These are phyloP conservation scores for Parasarocladium wereldwijsianum DNA, from an alignment of 2,329 filamentous ascomycete species.

Conservation along the genomic window DNA sequence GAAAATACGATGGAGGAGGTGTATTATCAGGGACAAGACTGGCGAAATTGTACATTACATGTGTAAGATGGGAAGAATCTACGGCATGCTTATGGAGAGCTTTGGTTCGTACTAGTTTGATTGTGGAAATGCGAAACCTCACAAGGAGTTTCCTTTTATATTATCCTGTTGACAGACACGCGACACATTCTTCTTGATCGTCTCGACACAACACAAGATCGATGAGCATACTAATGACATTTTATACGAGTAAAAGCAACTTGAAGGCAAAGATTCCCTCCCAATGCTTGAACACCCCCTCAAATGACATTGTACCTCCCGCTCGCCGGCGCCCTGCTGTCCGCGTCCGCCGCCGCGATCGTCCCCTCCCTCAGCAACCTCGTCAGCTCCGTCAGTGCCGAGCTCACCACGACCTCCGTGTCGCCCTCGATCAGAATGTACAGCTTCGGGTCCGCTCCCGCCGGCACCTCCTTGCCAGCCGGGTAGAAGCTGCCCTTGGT, in stretches of 20 bases:
- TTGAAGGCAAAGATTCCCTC: too few relatives aligned
- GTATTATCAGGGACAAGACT: too few relatives aligned
- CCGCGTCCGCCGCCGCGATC: constrained; percentile 75
- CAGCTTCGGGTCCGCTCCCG: constrained; percentile 73
- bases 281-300: constrained; percentile 7
- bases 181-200: background rate
- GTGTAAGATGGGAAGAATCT: too few relatives aligned
- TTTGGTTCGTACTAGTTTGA: too few relatives aligned
- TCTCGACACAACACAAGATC: too few relatives aligned
- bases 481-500: constrained; percentile 90
- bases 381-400: constrained; percentile 82
- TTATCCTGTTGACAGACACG: background rate
- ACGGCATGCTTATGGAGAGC: too few relatives aligned
- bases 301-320: constrained; percentile 80
- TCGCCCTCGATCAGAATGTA: constrained; percentile 98
- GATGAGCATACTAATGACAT: too few relatives aligned
- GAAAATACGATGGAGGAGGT: too few relatives aligned
- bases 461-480: constrained; percentile 61
- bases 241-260: too few relatives aligned
- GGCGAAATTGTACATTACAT: too few relatives aligned
- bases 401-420: constrained; percentile 80
- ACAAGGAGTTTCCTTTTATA: background rate
- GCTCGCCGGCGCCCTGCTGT: constrained; percentile 61
- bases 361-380: constrained; percentile 81
- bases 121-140: too few relatives aligned